A percentile compares a stretch with the other conserved stretches of the same genome.
Conservation (phyloP, 768 basidiomycete species). For the Podaxis carcinomalis region DNA sequence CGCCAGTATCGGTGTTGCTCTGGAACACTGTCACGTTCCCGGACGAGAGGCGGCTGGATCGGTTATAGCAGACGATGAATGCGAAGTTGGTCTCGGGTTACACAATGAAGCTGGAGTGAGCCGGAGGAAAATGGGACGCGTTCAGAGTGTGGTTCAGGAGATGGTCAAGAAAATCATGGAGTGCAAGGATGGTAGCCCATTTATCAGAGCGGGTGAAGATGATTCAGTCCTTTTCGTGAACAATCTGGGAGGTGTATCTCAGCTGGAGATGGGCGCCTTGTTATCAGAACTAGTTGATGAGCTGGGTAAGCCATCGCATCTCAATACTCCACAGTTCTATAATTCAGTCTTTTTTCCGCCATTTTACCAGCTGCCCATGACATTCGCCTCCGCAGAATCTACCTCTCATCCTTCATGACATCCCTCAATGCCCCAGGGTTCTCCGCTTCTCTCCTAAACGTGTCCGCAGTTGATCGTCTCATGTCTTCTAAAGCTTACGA, state of each 20-base stretch:
- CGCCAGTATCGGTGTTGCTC: conserved; percentile 34
- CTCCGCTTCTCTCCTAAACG: conserved; percentile 47
- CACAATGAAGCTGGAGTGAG: conserved; percentile 50
- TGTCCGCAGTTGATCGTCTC: conserved; percentile 26
- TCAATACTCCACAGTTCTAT: not conserved
- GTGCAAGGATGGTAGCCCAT: not conserved
- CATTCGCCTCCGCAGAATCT: conserved; percentile 37
- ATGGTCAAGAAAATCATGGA: conserved; percentile 41
- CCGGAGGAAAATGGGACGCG: conserved; percentile 33
- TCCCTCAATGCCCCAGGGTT: conserved; percentile 60
- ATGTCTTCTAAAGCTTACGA: not conserved
- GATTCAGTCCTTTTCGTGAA: conserved; percentile 47
- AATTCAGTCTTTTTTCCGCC: not conserved
- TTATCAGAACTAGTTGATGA: conserved; percentile 37
- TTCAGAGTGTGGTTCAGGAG: conserved; percentile 22
- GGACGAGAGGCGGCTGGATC: conserved; percentile 27
- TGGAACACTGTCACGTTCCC: conserved; percentile 59
- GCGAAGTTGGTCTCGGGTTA: conserved; percentile 50
- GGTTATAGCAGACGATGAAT: conserved; percentile 22
- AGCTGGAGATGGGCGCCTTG: conserved; percentile 49
- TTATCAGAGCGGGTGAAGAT: conserved; percentile 26
- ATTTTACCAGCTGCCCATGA: conserved; percentile 19
- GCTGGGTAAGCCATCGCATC: conserved; percentile 32
- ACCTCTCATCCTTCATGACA: conserved; percentile 51
- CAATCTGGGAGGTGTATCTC: conserved; percentile 50